phyloP scores from a whole-genome alignment of 2,329 filamentous ascomycete species.

The Aspergillus puulaauensis region DNA sequence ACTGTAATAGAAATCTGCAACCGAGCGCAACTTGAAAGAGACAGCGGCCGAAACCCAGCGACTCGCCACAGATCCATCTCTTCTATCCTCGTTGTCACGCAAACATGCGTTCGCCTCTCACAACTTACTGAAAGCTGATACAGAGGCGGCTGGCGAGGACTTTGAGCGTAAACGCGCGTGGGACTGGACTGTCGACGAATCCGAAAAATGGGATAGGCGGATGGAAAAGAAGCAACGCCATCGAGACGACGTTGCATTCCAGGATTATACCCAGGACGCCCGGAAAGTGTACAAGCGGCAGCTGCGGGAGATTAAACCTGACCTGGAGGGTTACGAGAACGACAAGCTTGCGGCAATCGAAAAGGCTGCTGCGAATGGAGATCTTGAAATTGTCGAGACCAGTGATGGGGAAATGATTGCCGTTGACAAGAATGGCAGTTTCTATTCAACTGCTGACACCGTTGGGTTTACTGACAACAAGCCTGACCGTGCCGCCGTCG shows the following conservation, averaged over 20 bases:
- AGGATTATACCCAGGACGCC: conserved; percentile 83
- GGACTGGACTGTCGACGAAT: conserved; percentile 98
- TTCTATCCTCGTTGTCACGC: conserved; percentile 76
- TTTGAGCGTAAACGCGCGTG: conserved; percentile 97
- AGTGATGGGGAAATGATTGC: conserved; percentile 91
- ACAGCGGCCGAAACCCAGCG: conserved; percentile 80
- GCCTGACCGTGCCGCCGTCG: conserved; percentile 82
- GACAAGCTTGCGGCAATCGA: conserved; percentile 85
- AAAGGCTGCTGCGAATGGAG: conserved; percentile 77
- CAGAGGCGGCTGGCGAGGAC: conserved; percentile 80
- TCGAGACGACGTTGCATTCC: conserved; percentile 83
- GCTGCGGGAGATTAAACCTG: conserved; percentile 70
- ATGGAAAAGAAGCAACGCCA: conserved; percentile 80
- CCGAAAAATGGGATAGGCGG: conserved; percentile 88
- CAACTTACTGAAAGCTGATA: conserved; percentile 89
- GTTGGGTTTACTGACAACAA: conserved; percentile 80
- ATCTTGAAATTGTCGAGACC: conserved; percentile 92
- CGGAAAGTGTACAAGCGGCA: conserved; percentile 94
- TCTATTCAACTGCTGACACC: conserved; percentile 85
- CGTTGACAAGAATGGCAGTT: conserved; percentile 84
- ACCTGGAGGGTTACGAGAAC: conserved; percentile 80
- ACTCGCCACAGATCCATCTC: conserved; percentile 71
- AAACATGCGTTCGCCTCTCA: conserved; percentile 85
- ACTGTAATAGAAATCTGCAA: conserved; percentile 39
- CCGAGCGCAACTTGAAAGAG: conserved; percentile 70